Base-by-base conservation (phyloP, 805 yeast species). In the Blastobotrys robertii region DNA sequence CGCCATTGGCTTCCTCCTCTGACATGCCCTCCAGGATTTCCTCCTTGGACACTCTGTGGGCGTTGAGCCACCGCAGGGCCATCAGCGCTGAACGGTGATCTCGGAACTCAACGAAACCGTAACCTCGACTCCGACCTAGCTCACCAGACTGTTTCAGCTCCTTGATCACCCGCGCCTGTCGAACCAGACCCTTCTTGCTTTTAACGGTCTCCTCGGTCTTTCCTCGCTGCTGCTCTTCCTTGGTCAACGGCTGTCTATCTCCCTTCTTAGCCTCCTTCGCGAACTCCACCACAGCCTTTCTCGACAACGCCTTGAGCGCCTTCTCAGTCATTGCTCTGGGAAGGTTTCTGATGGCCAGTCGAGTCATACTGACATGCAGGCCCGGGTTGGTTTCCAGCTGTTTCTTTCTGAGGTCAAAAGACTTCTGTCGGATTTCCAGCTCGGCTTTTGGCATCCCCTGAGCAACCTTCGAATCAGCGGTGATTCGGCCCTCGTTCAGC, bases 11-110 rank as follows among this genome's bases (percentile, higher is more conserved):
- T 30, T 49, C 51, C 22, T 48, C 55, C 9, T 47, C 55, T 8
- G 43, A 46, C 32, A 44, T 39, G 3, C 60, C 64, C 4, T 41
- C 59, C 1, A 51, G 49, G 34, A 86, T 73, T 62, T 88, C 97
- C 8, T 72, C 76, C 30, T 62, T 63, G 0, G 84, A 66, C 5
- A 92, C 95, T 56, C 76, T 81, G 59, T 90, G 96, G 6, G 95
- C 95, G 62, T 92, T 92, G 61, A 92, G 72, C 95, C 96, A 92
- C 69, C 98, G 78, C 44, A 92, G 74, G 2, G 94, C 97, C 97
- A 87, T 88, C 51, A 92, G 72, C 1, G 98, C 97, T 49, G 81
- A 62, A 63, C 82, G 83, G 63, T 92, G 98, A 63, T 88, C 95
- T 64, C 87, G 79, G 63, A 73, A 87, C 65, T 92, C 97, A 37